Evolutionary conservation across 768 basidiomycete species (phyloP), one percentile per base, ranked within the genome.

Genomic region (Gloeostereum incarnatum): DNA sequence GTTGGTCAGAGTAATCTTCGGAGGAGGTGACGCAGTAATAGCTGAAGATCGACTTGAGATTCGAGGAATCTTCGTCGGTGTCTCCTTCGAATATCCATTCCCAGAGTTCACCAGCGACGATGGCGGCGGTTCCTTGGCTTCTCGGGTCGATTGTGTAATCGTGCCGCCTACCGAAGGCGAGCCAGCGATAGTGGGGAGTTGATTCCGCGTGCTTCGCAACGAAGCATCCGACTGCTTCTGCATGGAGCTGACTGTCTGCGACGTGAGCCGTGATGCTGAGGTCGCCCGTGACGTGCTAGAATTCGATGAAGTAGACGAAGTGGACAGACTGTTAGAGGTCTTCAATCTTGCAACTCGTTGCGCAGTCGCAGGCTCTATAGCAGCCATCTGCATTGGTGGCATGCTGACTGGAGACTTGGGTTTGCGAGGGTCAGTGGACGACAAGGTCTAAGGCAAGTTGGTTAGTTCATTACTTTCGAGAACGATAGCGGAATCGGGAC

Each of bases 51-150:
- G 74, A 51, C 86, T 86, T n/a, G 87, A 83, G 27, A 93, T 91
- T 18, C 89, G 84, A 33, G 89, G 89, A 50, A 92, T 93, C 64
- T 90, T 92, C 14, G 89, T 93, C 3, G 89, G 89, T 0, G 90
- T 90, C 53, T 89, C 88, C 59, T 90, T 90, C 4, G 73, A 55
- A 40, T 79, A 58, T 7, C 65, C 61, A 20, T 69, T 63, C 2
- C 65, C 50, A 11, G 74, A 63, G 46, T 79, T 81, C 40, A 65
- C 52, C 27, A 72, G 54, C 8, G 71, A 65, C n/a, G 68, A 66
- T 7, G 73, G 73, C 6, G 68, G 70, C 11, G 61, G 68, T 40
- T 81, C 81, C 48, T 69, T 75, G 7, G 56, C 50, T 22, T 81
- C 80, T 51, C 75, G 78, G 20, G 57, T 65, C 45, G 69, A 69